These are phyloP conservation scores for Trapa incisa DNA, from an alignment of 345 rosid species.

Conservation along the genomic window DNA sequence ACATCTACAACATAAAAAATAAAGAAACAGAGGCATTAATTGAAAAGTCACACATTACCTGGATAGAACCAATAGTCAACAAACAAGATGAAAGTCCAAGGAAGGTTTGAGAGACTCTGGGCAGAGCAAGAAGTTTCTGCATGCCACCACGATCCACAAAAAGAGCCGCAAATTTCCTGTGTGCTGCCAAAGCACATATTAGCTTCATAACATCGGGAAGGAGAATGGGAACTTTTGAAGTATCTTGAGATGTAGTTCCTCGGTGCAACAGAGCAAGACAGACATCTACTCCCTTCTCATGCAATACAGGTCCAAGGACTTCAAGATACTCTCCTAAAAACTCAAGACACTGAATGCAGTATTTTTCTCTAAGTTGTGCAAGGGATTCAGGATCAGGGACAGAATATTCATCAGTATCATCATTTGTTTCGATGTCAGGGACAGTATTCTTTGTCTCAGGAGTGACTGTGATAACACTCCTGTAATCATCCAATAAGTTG, in stretches of 20 bases:
- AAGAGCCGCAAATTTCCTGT: constrained; percentile 91
- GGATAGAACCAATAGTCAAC: constrained; percentile 80
- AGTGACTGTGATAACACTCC: constrained; percentile 26
- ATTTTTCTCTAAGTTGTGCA: constrained; percentile 76
- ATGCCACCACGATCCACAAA: constrained; percentile 96
- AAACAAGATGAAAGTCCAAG: constrained; percentile 93
- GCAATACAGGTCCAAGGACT: constrained; percentile 94
- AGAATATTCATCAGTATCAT: constrained; percentile 50
- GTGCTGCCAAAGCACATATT: constrained; percentile 95
- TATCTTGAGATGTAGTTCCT: constrained; percentile 39
- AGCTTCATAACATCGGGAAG: constrained; percentile 97
- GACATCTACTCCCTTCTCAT: constrained; percentile 95
- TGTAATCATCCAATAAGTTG: constrained; percentile 22
- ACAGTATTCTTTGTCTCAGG: constrained; percentile 27
- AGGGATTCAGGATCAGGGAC: constrained; percentile 60
- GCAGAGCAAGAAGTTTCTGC: constrained; percentile 81
- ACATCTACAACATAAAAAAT: constrained; percentile 2
- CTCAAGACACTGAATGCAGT: constrained; percentile 90
- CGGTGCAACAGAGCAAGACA: constrained; percentile 69
- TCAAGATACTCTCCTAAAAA: constrained; percentile 90
- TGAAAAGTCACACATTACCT: constrained; percentile 36
- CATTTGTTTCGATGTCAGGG: constrained; percentile 27
- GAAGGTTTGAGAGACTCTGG: constrained; percentile 57
- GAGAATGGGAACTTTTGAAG: constrained; percentile 28
- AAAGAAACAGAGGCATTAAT: constrained; percentile 2